Conservation (phyloP, 2,329 filamentous ascomycete species). For the Neophaeococcomyces mojaviensis region DNA sequence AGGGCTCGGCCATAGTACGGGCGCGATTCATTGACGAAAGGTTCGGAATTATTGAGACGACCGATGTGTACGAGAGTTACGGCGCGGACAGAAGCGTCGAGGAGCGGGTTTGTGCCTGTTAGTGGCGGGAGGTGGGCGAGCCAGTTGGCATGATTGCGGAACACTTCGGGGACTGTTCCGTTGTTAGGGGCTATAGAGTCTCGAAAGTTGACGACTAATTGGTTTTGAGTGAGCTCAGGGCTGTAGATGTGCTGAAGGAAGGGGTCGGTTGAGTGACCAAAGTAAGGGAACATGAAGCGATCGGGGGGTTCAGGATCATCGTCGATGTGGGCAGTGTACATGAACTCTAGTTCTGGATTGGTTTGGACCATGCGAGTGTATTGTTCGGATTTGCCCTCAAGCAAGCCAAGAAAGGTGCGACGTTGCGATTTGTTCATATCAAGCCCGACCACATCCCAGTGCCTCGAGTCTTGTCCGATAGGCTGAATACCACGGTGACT, state of each 20-base stretch:
- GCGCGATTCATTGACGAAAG: slow-evolving; percentile 24
- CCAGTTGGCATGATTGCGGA: slow-evolving; percentile 19
- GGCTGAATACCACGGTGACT: no score
- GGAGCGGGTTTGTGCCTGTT: slow-evolving; percentile 17
- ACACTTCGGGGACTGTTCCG: background rate
- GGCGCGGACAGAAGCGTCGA: slow-evolving; percentile 24
- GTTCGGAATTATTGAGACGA: slow-evolving; percentile 20
- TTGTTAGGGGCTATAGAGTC: slow-evolving; percentile 6
- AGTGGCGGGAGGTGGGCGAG: slow-evolving; percentile 17
- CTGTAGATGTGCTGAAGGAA: slow-evolving; percentile 11
- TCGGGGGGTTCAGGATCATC: background rate
- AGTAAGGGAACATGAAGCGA: background rate
- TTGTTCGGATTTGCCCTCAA: slow-evolving; percentile 11
- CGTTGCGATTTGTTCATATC: slow-evolving; percentile 5
- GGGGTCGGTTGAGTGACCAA: background rate
- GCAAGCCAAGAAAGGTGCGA: slow-evolving; percentile 10
- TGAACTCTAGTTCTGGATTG: background rate
- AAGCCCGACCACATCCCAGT: slow-evolving; percentile 9
- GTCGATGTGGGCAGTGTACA: background rate
- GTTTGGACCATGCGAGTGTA: slow-evolving; percentile 6
- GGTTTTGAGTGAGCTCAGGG: slow-evolving; percentile 19
- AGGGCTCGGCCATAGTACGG: slow-evolving; percentile 29
- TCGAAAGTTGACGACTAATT: slow-evolving; percentile 13
- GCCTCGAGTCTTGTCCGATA: background rate
- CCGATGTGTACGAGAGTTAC: slow-evolving; percentile 27